Evolutionary conservation across 2,329 filamentous ascomycete species (phyloP).

Genomic region (Nemania sp.): DNA sequence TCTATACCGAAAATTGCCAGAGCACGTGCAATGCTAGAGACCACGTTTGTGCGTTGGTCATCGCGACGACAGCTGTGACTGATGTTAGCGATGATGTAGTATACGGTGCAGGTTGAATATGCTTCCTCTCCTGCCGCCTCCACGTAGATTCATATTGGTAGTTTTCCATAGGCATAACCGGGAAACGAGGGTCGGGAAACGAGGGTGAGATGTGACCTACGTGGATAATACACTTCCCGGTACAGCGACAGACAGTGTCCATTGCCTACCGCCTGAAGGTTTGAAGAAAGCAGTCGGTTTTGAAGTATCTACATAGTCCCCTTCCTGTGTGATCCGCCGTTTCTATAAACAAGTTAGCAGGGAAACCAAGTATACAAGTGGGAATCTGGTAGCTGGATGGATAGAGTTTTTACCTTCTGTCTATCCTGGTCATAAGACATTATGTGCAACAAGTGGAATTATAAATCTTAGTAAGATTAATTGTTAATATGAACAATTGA

Average conservation of each 20-base stretch:
- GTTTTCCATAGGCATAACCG: background rate
- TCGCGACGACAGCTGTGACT: conserved; percentile 73
- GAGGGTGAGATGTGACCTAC: conserved; percentile 59
- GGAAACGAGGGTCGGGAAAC: background rate
- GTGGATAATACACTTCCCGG: conserved; percentile 82
- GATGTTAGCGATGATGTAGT: conserved; percentile 20
- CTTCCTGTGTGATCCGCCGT: conserved; percentile 61
- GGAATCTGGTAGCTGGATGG: no score
- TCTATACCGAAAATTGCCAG: conserved; percentile 87
- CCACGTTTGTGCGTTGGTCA: conserved; percentile 79
- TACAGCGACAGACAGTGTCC: conserved; percentile 82
- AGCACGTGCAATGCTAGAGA: conserved; percentile 81
- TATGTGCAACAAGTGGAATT: background rate
- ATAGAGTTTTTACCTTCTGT: conserved; percentile 44
- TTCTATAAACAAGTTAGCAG: conserved; percentile 56
- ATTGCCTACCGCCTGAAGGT: conserved; percentile 72
- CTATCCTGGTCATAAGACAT: conserved; percentile 49
- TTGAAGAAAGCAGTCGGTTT: conserved; percentile 78
- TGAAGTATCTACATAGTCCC: conserved; percentile 63
- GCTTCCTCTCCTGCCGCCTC: background rate
- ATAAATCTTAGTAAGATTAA: background rate
- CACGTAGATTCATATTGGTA: background rate
- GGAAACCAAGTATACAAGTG: background rate
- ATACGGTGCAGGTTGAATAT: conserved; percentile 1
- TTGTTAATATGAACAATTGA: background rate